Percentiles rank a stretch among this genome's conserved stretches.
Evolutionary conservation across 805 yeast species (phyloP).

Genomic region (Kodamaea fukazawae): DNA sequence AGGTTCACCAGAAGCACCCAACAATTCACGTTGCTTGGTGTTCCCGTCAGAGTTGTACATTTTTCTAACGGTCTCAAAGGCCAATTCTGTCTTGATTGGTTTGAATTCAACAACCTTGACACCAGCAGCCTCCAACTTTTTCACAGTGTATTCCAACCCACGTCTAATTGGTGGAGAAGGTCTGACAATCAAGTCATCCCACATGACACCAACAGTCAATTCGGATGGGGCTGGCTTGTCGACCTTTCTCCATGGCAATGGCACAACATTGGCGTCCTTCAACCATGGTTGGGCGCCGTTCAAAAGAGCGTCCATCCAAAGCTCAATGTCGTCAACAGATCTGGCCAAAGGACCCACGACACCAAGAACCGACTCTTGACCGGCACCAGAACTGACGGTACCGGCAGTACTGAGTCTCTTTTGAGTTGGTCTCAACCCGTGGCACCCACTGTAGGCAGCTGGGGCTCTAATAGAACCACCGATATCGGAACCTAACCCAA

Average conservation of each 20-base stretch:
- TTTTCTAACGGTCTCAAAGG: conserved; percentile 54
- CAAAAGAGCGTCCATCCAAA: conserved; percentile 61
- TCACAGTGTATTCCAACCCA: conserved; percentile 48
- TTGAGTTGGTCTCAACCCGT: conserved; percentile 62
- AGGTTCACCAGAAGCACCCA: conserved; percentile 69
- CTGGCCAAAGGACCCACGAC: conserved; percentile 70
- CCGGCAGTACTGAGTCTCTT: conserved; percentile 47
- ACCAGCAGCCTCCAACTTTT: conserved; percentile 57
- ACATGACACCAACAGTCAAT: conserved; percentile 60
- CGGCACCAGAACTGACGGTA: conserved; percentile 55
- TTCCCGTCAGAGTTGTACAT: conserved; percentile 72
- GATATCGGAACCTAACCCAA: conserved; percentile 69
- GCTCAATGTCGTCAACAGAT: conserved; percentile 62
- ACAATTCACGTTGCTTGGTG: conserved; percentile 47
- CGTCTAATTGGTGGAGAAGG: conserved; percentile 66
- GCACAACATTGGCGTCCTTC: conserved; percentile 44
- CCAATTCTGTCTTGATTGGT: conserved; percentile 57
- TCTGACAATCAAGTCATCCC: conserved; percentile 62
- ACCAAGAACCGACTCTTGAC: conserved; percentile 63
- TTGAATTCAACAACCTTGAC: conserved; percentile 54
- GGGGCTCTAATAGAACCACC: conserved; percentile 72
- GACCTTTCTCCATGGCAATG: conserved; percentile 54
- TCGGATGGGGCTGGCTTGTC: conserved; percentile 35
- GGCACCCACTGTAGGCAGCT: conserved; percentile 60
- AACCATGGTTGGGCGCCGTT: conserved; percentile 67